Conservation (phyloP, 106 monocot genomes). For the Triglochin maritima region DNA sequence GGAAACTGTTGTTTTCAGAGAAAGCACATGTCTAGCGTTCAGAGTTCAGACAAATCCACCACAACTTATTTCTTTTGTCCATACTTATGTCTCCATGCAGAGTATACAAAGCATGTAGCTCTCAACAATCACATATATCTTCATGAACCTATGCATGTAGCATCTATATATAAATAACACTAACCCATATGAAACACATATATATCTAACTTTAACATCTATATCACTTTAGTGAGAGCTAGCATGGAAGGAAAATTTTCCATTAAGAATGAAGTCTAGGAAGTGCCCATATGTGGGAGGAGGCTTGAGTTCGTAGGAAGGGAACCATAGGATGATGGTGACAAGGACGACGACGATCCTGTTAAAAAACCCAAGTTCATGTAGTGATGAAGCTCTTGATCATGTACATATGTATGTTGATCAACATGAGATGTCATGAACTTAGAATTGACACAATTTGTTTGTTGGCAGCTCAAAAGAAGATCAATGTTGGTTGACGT, state of each 20-base stretch:
- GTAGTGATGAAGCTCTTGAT: neutral
- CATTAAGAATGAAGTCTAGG: neutral
- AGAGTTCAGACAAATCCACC: neutral
- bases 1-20: neutral
- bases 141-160: neutral
- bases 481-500: neutral
- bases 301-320: neutral
- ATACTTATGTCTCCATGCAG: slow-evolving; percentile 15
- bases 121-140: neutral
- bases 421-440: neutral
- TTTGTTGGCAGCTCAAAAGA: neutral
- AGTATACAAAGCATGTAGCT: neutral
- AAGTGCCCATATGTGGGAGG: neutral
- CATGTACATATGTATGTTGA: neutral
- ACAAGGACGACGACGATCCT: slow-evolving; percentile 1
- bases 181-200: too few species aligned
- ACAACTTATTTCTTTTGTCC: slow-evolving; percentile 16
- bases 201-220: too few species aligned
- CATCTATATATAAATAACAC: neutral
- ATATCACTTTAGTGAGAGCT: neutral
- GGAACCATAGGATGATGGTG: neutral
- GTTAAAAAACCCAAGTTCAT: neutral
- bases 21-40: slow-evolving; percentile 3
- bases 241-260: neutral
- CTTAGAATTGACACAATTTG: neutral